Conservation (phyloP, 352 stramenopile genomes). For the Globisporangium nagaii region DNA sequence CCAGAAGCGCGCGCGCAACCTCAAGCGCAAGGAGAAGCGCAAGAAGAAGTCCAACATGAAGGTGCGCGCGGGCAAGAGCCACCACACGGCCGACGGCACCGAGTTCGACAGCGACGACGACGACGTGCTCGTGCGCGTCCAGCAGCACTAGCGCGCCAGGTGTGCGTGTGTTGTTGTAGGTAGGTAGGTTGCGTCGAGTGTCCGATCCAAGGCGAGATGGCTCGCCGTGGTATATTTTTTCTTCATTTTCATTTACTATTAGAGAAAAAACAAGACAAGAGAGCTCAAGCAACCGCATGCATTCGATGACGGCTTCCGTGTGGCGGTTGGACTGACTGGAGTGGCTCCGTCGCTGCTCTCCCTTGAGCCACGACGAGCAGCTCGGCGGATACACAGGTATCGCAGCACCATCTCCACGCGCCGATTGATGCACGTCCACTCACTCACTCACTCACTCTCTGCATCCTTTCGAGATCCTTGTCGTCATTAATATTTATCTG, state of each 20-base stretch:
- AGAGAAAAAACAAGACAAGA: constrained; percentile 6
- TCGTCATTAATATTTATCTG: not conserved
- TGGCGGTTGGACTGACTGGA: too few species aligned
- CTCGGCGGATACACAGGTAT: too few species aligned
- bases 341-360: too few species aligned
- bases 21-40: constrained; percentile 71
- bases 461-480: too few species aligned
- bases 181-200: not conserved
- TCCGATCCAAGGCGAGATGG: too few species aligned
- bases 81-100: constrained; percentile 12
- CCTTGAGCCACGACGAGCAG: too few species aligned
- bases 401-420: too few species aligned
- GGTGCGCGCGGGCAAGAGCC: constrained; percentile 23
- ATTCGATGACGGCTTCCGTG: too few species aligned
- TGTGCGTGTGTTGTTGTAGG: not conserved
- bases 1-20: constrained; percentile 67
- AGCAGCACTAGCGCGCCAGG: not conserved
- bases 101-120: constrained; percentile 20
- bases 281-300: too few species aligned
- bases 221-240: not conserved
- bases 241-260: constrained; percentile 8
- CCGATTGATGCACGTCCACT: too few species aligned
- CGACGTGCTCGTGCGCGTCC: constrained; percentile 18
- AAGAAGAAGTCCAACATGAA: constrained; percentile 62
- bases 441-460: too few species aligned